Evolutionary conservation across 305 asterid species (phyloP), one percentile per base, ranked within the genome.

Genomic region (Andrographis paniculata): DNA sequence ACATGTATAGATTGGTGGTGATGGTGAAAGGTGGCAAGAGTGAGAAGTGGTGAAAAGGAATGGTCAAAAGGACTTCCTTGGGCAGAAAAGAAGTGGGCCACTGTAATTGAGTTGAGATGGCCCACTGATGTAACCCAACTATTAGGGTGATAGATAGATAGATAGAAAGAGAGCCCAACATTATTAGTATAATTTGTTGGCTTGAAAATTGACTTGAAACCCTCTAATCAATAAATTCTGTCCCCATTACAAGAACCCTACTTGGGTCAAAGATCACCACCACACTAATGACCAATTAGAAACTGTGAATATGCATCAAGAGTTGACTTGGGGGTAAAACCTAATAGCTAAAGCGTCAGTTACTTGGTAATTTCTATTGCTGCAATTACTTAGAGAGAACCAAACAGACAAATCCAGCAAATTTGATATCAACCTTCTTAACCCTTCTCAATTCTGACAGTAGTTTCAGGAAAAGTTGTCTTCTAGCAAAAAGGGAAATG

Each of bases 41-140:
- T 33, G 21, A 11, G 33, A 53, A 58, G 40, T 17, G 9, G 30
- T 24, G 8, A 8, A 24, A 24, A 24, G 30, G 30, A 24, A 24
- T 3, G 30, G 30, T 24, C 30, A 17, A 40, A 58, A 37, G 20
- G 43, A 47, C 36, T 45, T 53, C 62, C 52, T 42, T 59, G 65
- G 70, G 65, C 70, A 36, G 7, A 23, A 42, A 62, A 38, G 44
- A 43, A 33, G 75, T 69, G 64, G 72, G 69, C 58, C 76, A 62
- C 13, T 9, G 17, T 46, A 24, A 35, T 45, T 20, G 30, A 49
- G 33, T 43, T 62, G 13, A 15, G 21, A 7, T 58, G 56, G 71
- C 69, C 71, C 58, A 63, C 71, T 52, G 23, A 60, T 52, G 47
- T 38, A 14, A 51, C 47, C 30, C 50, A 48, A 37, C 38, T 24